phyloP scores from a whole-genome alignment of 768 basidiomycete species.

The Boletellus emodensis region DNA sequence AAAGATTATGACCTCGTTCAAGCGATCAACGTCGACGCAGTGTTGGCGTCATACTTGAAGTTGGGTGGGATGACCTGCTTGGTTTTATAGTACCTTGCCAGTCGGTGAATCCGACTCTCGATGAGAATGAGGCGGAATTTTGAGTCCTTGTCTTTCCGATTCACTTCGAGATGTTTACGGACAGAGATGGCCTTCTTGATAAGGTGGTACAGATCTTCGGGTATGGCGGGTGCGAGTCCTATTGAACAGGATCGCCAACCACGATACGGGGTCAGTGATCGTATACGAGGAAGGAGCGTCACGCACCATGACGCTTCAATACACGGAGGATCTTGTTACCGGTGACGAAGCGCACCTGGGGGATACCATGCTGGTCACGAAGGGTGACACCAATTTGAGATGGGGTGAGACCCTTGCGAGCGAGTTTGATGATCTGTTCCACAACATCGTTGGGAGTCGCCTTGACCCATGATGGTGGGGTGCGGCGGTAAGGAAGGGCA shows the following conservation, averaged over 20 bases:
- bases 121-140: conserved; percentile 96
- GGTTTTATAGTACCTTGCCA: conserved; percentile 98
- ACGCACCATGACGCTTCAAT: conserved; percentile 88
- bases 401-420: conserved; percentile 94
- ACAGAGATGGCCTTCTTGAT: conserved; percentile 99
- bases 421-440: conserved; percentile 96
- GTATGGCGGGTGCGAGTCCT: conserved; percentile 97
- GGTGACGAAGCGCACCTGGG: conserved; percentile 97
- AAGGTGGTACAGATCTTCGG: conserved; percentile 99
- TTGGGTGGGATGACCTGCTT: conserved; percentile 97
- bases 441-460: conserved; percentile 91
- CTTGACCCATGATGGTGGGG: conserved; percentile 96
- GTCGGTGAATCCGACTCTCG: conserved; percentile 97
- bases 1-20: conserved; percentile 32
- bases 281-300: background rate
- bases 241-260: background rate
- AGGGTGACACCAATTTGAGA: conserved; percentile 98
- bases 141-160: conserved; percentile 99
- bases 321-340: conserved; percentile 99
- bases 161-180: conserved; percentile 96
- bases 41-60: conserved; percentile 97
- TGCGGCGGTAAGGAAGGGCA: conserved; percentile 94
- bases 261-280: conserved; percentile 2
- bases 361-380: conserved; percentile 96
- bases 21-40: conserved; percentile 88